Base-by-base conservation (phyloP, 192 early-diverging fungal species). In the Mycoemilia scoparia region DNA sequence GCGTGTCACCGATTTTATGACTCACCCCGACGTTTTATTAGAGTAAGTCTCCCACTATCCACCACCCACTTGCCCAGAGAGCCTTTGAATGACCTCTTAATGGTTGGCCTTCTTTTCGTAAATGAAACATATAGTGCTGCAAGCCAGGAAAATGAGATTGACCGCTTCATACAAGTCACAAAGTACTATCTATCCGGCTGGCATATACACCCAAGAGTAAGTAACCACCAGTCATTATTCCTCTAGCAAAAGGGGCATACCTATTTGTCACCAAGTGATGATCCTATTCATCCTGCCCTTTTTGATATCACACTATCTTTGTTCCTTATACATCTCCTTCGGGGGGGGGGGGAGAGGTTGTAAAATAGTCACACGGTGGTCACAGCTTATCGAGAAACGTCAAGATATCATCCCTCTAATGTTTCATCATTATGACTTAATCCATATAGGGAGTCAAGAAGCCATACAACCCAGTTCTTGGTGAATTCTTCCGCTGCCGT, bases 1-100 rank as follows among this genome's bases (percentile, higher is more conserved):
- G 50, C 74, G 85, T 14, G 81, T 96, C 17, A 87, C 87, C 5
- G 87, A 96, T 64, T 96, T 96, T 66, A 85, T 93, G 76, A 73
- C 75, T 21, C 84, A 90, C 38, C 81, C 82, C 5, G 79, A 90
- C 24, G 50, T 84, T 38, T 50, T 89, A 15, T 57, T 81, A 46
- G 55, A 63, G 82, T 82, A 74, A 56, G 58, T 41, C 15, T 8
- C 14, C 14, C n/a, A 7, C 16, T 27, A 13, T 21, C 7, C 14
- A 2, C 22, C 27, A 24, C 29, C 2, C 17, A 12, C 1, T 7
- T 11, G 15, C 45, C 8, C 7, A 32, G 14, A 2, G 16, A 15
- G 15, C 5, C 21, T 38, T 13, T 24, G 20, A n/a, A 14, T 45
- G 22, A 16, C 29, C 27, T 14, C 15, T 19, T 39, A 7, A 11